Evolutionary conservation across 495 filamentous ascomycete genomes (phyloP).

Genomic region (Beverwykella pulmonaria): DNA sequence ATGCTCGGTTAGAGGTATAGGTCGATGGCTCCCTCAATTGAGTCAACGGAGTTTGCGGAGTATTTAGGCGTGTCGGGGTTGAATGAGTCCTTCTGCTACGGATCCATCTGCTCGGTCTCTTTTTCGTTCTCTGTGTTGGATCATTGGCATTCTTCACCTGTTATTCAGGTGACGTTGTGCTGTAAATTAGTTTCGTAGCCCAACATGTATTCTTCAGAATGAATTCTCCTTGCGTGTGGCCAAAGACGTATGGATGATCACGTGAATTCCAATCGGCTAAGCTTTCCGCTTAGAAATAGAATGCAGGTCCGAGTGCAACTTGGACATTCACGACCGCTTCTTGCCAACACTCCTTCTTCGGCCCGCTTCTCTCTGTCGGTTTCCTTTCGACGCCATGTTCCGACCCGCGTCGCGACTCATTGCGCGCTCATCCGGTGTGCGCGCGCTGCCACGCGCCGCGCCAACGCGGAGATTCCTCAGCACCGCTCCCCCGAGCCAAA

Average conservation of each 20-base stretch:
- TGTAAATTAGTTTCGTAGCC: slow-evolving; percentile 9
- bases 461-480: slow-evolving; percentile 66
- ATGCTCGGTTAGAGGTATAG: slow-evolving; percentile 29
- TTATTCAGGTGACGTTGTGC: not conserved
- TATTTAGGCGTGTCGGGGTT: slow-evolving; percentile 1
- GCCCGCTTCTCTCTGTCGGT: slow-evolving; percentile 6
- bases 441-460: slow-evolving; percentile 20
- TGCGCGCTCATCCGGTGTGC: slow-evolving; percentile 21
- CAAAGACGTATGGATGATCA: not conserved
- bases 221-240: not conserved
- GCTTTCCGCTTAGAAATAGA: slow-evolving; percentile 32
- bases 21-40: not conserved
- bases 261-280: slow-evolving; percentile 11
- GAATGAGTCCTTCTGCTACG: not conserved
- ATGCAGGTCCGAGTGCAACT: slow-evolving; percentile 7
- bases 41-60: slow-evolving; percentile 10
- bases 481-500: slow-evolving; percentile 65
- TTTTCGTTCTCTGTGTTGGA: not conserved
- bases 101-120: not conserved
- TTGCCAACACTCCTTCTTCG: slow-evolving; percentile 24
- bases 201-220: not conserved
- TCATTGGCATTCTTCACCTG: not conserved
- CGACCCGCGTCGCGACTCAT: slow-evolving; percentile 32
- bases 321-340: slow-evolving; percentile 14
- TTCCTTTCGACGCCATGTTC: slow-evolving; percentile 32